Evolutionary conservation across 176 grass and related monocot genomes (phyloP), one percentile per base, ranked within the genome.

Genomic region (Musa beccarii): DNA sequence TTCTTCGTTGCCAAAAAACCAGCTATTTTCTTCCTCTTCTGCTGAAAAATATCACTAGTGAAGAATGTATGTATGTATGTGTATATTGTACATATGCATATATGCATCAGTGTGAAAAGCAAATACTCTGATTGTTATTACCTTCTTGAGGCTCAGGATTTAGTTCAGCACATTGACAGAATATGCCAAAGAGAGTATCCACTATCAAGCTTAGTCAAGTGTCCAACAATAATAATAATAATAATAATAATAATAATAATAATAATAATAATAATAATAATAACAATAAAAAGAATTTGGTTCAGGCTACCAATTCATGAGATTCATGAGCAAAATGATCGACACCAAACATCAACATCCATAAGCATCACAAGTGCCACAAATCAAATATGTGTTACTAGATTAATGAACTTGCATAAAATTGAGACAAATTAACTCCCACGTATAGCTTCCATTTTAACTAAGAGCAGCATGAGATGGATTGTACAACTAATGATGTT

Each of bases 161-260:
- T 66, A 99, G 74, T 84, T 94, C 96, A 82, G 91, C 96, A 78
- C 91, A 99, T 66, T 88, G 83, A 80, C 96, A 99, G 70, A 99
- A 94, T 24, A 87, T 82, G 14, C 79, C 86, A 69, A 99, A 99
- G 62, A 99, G 91, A 73, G 76, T 63, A 81, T 94, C 90, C 77
- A 99, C 96, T 95, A 68, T 77, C 75, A 83, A 86, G 4, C 26
- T 77, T 1, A 59, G 83, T 96, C 49, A 88, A 86, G 87, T 79
- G 69, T 74, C 62, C 78, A 56, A 25, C 16, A 68, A 56, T 69
- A 65, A 17, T 23, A 34, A 3, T 34, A 34, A 43, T 43, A 43
- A 6, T 43, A 43, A 43, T 6, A 43, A 43, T 0, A 43, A 43
- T 43, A 43, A 43, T 28, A 2, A 28, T 28, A 2, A 28, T 2